Conservation (phyloP, 1,284 basidiomycete species). For the Microbotryum intermedium region DNA sequence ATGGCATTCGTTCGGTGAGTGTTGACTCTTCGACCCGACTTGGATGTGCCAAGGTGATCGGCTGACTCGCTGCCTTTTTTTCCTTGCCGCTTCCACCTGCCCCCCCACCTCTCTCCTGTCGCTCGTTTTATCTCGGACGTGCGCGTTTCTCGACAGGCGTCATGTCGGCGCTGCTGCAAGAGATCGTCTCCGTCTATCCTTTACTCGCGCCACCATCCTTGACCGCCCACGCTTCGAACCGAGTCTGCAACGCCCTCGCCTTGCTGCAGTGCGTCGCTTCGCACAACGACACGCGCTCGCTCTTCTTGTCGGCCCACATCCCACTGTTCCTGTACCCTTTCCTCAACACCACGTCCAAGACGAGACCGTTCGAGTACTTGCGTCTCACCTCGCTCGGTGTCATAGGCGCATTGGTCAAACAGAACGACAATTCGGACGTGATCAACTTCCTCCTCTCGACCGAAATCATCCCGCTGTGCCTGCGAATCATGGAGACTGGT, state of each 20-base stretch:
- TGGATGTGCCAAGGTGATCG: not conserved
- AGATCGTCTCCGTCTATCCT: slow-evolving; percentile 98
- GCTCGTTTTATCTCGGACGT: not conserved
- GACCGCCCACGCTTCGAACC: slow-evolving; percentile 96
- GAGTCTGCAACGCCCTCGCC: slow-evolving; percentile 97
- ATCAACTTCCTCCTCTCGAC: slow-evolving; percentile 99
- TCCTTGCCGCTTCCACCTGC: no score
- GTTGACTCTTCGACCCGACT: slow-evolving; percentile 13
- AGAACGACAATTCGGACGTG: slow-evolving; percentile 98
- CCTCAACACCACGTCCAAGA: slow-evolving; percentile 98
- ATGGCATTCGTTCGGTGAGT: slow-evolving; percentile 96
- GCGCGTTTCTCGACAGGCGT: slow-evolving; percentile 56
- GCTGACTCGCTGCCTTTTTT: not conserved
- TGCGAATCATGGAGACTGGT: slow-evolving; percentile 99
- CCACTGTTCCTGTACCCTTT: slow-evolving; percentile 99
- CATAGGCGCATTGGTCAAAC: slow-evolving; percentile 98
- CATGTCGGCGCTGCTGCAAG: slow-evolving; percentile 96
- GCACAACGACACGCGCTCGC: slow-evolving; percentile 82
- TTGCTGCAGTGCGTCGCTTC: slow-evolving; percentile 96
- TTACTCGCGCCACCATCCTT: slow-evolving; percentile 90
- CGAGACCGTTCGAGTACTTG: slow-evolving; percentile 96
- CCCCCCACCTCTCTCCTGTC: not conserved
- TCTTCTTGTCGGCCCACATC: slow-evolving; percentile 90
- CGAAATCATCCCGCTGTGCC: slow-evolving; percentile 97
- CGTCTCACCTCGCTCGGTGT: slow-evolving; percentile 95